Conservation (phyloP, 768 basidiomycete genomes). For the Boletus sensibilis region DNA sequence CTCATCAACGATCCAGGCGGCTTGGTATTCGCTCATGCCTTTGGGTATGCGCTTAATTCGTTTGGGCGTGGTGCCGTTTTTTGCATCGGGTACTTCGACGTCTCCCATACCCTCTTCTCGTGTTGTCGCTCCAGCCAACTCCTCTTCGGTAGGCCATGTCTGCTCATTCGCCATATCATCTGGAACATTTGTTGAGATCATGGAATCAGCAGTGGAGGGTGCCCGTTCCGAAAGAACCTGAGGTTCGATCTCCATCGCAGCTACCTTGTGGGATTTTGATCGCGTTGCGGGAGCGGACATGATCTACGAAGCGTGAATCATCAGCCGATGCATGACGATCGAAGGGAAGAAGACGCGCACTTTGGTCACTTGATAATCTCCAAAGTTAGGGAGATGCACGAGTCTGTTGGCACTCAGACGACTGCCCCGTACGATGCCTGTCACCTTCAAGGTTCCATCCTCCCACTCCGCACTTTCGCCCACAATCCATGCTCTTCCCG, state of each 20-base stretch:
- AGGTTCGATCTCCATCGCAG: constrained; percentile 69
- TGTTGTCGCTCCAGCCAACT: constrained; percentile 56
- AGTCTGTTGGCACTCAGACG: constrained; percentile 76
- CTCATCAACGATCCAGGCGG: constrained; percentile 92
- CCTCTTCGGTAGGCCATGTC: constrained; percentile 98
- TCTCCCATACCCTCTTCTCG: constrained; percentile 18
- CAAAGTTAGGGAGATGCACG: constrained; percentile 82
- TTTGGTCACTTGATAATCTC: constrained; percentile 84
- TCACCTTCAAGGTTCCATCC: constrained; percentile 68
- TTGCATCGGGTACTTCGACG: constrained; percentile 57
- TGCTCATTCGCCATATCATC: constrained; percentile 94
- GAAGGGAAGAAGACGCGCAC: constrained; percentile 39
- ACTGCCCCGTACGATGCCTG: constrained; percentile 82
- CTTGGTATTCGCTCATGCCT: constrained; percentile 96
- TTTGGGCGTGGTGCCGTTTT: constrained; percentile 73
- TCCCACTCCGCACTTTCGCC: constrained; percentile 65
- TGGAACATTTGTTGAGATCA: constrained; percentile 83
- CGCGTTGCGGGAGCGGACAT: constrained; percentile 54
- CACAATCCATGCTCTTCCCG: constrained; percentile 74
- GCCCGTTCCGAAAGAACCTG: constrained; percentile 60
- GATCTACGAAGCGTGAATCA: constrained; percentile 48
- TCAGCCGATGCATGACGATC: not conserved
- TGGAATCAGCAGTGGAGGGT: constrained; percentile 70
- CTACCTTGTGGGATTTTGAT: constrained; percentile 34
- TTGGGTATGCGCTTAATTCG: constrained; percentile 83